Conservation (phyloP, 1,284 basidiomycete genomes). For the Quambalaria eucalypti region DNA sequence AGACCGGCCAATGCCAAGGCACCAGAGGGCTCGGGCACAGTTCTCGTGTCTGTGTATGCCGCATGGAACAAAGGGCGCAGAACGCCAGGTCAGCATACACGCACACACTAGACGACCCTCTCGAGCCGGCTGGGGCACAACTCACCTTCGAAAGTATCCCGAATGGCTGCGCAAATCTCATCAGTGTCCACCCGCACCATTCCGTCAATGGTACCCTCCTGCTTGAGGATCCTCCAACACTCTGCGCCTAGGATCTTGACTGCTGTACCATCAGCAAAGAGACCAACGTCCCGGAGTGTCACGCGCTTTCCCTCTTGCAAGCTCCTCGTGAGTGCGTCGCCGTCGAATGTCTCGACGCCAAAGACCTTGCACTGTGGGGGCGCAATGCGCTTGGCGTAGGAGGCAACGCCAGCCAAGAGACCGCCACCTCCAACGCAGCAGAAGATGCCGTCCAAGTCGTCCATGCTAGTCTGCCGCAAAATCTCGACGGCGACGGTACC, state of each 20-base stretch:
- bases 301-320: constrained; percentile 59
- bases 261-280: constrained; percentile 97
- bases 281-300: constrained; percentile 78
- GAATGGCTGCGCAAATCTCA: constrained; percentile 96
- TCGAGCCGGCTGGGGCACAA: neutral
- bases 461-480: constrained; percentile 40
- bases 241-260: constrained; percentile 94
- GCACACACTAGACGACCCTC: neutral
- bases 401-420: constrained; percentile 73
- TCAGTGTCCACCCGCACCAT: constrained; percentile 84
- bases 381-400: constrained; percentile 89
- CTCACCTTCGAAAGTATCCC: constrained; percentile 93
- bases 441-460: constrained; percentile 71
- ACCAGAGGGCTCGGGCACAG: constrained; percentile 82
- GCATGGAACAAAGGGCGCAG: constrained; percentile 43
- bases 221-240: constrained; percentile 47
- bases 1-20: constrained; percentile 84
- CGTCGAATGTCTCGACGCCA: constrained; percentile 92
- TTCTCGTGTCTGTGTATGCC: constrained; percentile 36
- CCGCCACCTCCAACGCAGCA: constrained; percentile 88
- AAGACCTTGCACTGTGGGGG: constrained; percentile 71
- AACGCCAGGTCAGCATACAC: neutral
- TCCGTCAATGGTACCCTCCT: constrained; percentile 57
- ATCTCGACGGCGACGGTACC: constrained; percentile 93
- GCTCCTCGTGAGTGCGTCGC: constrained; percentile 81